These are phyloP conservation scores for Conticribra guillardii DNA, from an alignment of 108 stramenopile species.

Conservation along the genomic window DNA sequence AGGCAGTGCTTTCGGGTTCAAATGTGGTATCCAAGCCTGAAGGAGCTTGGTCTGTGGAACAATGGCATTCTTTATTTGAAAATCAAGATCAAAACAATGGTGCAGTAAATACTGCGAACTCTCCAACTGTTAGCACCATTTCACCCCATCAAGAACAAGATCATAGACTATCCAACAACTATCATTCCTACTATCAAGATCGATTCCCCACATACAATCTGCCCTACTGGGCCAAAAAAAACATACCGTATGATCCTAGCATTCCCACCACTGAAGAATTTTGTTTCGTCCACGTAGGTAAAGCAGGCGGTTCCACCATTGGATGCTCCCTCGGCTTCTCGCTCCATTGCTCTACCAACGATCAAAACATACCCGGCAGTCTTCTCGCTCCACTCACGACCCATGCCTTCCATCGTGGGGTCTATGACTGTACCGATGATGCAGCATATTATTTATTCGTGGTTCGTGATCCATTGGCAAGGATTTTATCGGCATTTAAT, in stretches of 20 bases:
- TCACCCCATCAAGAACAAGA: neutral
- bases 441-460: conserved; percentile 40
- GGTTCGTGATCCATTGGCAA: conserved; percentile 36
- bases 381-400: conserved; percentile 34
- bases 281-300: conserved; percentile 48
- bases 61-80: neutral
- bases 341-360: conserved; percentile 33
- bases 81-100: neutral
- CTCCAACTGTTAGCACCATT: too few species aligned
- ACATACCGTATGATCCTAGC: conserved; percentile 22
- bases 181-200: conserved; percentile 26
- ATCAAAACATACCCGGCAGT: conserved; percentile 8
- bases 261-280: conserved; percentile 28
- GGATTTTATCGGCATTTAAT: conserved; percentile 39
- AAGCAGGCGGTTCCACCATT: conserved; percentile 48
- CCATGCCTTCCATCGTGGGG: conserved; percentile 46
- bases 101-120: neutral
- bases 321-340: conserved; percentile 46
- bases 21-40: neutral
- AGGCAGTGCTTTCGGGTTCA: neutral
- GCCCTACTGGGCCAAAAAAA: conserved; percentile 36
- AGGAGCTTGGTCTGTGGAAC: neutral
- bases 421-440: conserved; percentile 38
- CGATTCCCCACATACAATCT: conserved; percentile 23
- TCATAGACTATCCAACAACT: conserved; percentile 1